A percentile compares a stretch with the other conserved stretches of the same genome.
Evolutionary conservation across 2,329 filamentous ascomycete species (phyloP).

Genomic region (Chrysoporthe puriensis): DNA sequence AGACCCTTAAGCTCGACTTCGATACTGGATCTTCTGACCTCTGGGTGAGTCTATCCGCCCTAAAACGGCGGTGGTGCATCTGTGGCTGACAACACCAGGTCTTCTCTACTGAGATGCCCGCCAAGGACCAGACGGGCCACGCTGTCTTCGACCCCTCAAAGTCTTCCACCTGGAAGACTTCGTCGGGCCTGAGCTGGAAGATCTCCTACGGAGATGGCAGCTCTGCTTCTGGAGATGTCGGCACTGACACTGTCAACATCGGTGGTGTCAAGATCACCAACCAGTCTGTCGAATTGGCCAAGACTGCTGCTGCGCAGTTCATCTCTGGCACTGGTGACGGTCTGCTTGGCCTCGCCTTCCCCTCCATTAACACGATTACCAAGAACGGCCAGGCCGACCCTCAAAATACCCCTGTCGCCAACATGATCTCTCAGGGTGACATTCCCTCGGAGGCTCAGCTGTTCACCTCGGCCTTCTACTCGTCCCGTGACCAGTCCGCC

Average conservation of each 20-base stretch:
- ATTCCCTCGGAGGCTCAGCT: slow-evolving; percentile 56
- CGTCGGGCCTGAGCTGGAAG: slow-evolving; percentile 58
- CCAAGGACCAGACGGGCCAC: slow-evolving; percentile 46
- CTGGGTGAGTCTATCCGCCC: slow-evolving; percentile 54
- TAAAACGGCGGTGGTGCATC: background rate
- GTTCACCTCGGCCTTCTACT: slow-evolving; percentile 68
- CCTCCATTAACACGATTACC: slow-evolving; percentile 64
- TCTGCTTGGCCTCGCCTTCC: slow-evolving; percentile 68
- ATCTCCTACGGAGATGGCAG: slow-evolving; percentile 72
- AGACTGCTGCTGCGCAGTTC: slow-evolving; percentile 62
- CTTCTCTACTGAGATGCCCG: slow-evolving; percentile 56
- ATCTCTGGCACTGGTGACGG: slow-evolving; percentile 61
- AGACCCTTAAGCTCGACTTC: slow-evolving; percentile 66
- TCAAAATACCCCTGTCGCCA: slow-evolving; percentile 67
- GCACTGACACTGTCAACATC: slow-evolving; percentile 63
- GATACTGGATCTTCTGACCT: slow-evolving; percentile 73
- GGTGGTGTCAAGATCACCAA: slow-evolving; percentile 64
- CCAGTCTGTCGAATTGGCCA: slow-evolving; percentile 69
- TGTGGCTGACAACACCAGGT: slow-evolving; percentile 43
- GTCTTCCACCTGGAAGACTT: slow-evolving; percentile 61
- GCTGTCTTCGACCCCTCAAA: slow-evolving; percentile 62
- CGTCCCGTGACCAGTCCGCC: slow-evolving; percentile 52
- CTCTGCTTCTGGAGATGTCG: slow-evolving; percentile 67
- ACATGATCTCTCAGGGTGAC: slow-evolving; percentile 61
- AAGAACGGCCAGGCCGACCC: slow-evolving; percentile 45